These are phyloP conservation scores for Ascochyta koolunga DNA, from an alignment of 2,329 filamentous ascomycete species.

Conservation along the genomic window DNA sequence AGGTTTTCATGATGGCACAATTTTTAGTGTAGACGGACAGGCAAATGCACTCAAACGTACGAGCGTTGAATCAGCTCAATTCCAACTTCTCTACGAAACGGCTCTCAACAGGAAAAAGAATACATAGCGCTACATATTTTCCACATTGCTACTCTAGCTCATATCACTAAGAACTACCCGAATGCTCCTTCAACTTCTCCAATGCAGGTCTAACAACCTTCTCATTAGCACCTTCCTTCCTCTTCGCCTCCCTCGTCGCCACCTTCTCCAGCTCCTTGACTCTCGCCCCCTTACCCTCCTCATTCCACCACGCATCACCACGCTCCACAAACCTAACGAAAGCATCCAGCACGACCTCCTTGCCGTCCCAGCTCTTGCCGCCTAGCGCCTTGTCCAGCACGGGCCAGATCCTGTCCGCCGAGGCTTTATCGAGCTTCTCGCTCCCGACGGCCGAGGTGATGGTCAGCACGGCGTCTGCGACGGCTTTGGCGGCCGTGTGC, in stretches of 20 bases:
- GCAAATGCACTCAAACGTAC: too few species aligned
- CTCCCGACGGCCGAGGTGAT: constrained; percentile 63
- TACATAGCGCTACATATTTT: too few species aligned
- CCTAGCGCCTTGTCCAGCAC: constrained; percentile 79
- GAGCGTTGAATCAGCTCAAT: too few species aligned
- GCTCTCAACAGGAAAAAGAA: too few species aligned
- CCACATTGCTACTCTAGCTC: background rate
- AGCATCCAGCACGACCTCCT: constrained; percentile 81
- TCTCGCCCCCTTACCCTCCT: constrained; percentile 62
- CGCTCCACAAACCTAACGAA: constrained; percentile 79
- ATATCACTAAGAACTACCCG: background rate
- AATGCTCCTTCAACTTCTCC: constrained; percentile 21
- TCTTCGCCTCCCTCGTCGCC: constrained; percentile 81
- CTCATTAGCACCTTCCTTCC: constrained; percentile 81
- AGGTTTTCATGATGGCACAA: background rate
- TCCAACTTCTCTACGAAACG: too few species aligned
- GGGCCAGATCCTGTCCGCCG: constrained; percentile 76
- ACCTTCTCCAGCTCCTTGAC: constrained; percentile 71
- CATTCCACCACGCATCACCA: constrained; percentile 63
- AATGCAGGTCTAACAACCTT: constrained; percentile 28
- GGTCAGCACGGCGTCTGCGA: constrained; percentile 74
- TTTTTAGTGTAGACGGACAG: background rate
- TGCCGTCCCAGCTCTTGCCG: constrained; percentile 91
- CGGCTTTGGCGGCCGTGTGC: constrained; percentile 81
- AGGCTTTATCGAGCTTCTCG: constrained; percentile 64